Evolutionary conservation across 306 rosid species (phyloP).

Genomic region (Senna siamea): DNA sequence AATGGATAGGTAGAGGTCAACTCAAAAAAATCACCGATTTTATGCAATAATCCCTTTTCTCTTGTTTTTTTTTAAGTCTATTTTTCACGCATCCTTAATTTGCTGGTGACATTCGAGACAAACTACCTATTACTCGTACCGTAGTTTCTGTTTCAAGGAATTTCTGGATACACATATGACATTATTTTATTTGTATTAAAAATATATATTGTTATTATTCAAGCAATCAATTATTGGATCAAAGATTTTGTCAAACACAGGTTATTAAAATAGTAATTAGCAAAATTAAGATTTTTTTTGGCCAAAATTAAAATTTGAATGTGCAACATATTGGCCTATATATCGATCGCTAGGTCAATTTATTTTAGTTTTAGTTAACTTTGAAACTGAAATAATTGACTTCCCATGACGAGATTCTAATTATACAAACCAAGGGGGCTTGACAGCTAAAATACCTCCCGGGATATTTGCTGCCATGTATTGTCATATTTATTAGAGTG

Average conservation of each 20-base stretch:
- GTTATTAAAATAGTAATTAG: too few relatives aligned
- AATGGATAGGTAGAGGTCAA: background rate
- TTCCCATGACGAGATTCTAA: too few relatives aligned
- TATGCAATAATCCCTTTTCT: too few relatives aligned
- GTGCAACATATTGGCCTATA: background rate
- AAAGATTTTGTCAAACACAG: background rate
- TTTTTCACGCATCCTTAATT: background rate
- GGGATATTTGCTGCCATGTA: background rate
- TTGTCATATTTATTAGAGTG: constrained; percentile 15
- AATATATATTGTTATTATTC: too few relatives aligned
- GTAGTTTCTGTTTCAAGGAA: too few relatives aligned
- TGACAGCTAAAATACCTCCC: constrained; percentile 5
- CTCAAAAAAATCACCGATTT: background rate
- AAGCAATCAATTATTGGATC: too few relatives aligned
- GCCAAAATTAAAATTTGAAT: background rate
- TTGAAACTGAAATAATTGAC: background rate
- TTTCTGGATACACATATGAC: too few relatives aligned
- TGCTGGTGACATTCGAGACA: background rate
- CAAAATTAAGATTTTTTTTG: background rate
- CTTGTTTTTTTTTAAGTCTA: background rate
- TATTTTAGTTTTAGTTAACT: too few relatives aligned
- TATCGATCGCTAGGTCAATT: background rate
- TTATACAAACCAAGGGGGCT: background rate
- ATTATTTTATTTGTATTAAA: too few relatives aligned
- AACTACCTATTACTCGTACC: background rate